phyloP scores from a whole-genome alignment of 768 basidiomycete species.

The Rhodotorula sphaerocarpa region DNA sequence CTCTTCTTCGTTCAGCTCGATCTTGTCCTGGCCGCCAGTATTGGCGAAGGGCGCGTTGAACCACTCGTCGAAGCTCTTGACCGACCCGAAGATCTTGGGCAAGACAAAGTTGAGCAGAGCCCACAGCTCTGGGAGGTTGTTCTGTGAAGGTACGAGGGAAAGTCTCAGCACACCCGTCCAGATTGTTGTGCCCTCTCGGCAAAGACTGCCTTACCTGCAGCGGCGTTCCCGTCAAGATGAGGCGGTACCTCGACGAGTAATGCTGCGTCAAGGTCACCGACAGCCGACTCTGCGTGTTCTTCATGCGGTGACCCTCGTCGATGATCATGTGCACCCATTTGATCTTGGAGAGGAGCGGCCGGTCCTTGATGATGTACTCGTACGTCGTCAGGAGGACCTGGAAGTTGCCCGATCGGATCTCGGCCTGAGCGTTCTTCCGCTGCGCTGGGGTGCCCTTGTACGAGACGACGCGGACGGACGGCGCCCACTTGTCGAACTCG shows the following conservation, averaged over 20 bases:
- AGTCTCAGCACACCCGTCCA: conserved; percentile 45
- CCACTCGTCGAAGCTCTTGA: conserved; percentile 99
- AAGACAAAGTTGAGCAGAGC: conserved; percentile 91
- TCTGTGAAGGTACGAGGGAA: no score
- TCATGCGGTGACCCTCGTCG: conserved; percentile 88
- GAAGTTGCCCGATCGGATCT: conserved; percentile 36
- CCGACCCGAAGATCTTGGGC: conserved; percentile 97
- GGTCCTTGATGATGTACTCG: conserved; percentile 48
- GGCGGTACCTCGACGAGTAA: conserved; percentile 73
- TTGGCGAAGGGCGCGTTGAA: conserved; percentile 99
- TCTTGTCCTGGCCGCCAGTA: conserved; percentile 95
- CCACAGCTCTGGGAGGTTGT: conserved; percentile 94
- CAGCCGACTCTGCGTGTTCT: conserved; percentile 78
- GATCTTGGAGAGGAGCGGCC: conserved; percentile 33
- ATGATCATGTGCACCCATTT: conserved; percentile 87
- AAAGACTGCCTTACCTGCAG: conserved; percentile 66
- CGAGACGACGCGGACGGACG: conserved; percentile 62
- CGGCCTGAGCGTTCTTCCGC: conserved; percentile 62
- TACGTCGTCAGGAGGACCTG: conserved; percentile 57
- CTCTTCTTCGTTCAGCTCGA: conserved; percentile 99
- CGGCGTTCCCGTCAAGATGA: conserved; percentile 94
- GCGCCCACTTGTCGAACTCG: conserved; percentile 48
- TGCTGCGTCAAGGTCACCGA: conserved; percentile 54
- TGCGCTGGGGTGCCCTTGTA: conserved; percentile 83
- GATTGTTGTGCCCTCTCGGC: background rate